A percentile compares a stretch with the other conserved stretches of the same genome.
Conservation (phyloP, 768 basidiomycete species). For the Boletales sp. region DNA sequence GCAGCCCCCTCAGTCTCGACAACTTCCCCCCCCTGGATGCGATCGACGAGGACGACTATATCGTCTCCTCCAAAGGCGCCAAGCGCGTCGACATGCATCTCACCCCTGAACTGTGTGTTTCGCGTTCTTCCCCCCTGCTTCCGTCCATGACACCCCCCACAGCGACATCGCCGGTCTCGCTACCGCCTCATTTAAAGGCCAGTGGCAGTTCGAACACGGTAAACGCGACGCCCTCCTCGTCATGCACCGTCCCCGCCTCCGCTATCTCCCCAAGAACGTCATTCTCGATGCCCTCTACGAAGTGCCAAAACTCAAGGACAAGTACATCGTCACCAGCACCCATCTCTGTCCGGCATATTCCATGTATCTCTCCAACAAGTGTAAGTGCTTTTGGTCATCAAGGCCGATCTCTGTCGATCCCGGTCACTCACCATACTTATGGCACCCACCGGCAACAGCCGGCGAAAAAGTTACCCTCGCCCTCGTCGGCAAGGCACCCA, state of each 20-base stretch:
- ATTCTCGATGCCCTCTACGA: slow-evolving; percentile 24
- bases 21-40: slow-evolving; percentile 13
- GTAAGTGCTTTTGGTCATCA: not conserved
- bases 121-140: not conserved
- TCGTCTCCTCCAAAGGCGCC: slow-evolving; percentile 25
- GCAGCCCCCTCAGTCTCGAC: not conserved
- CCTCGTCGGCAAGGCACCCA: slow-evolving; percentile 12
- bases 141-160: too few relatives aligned
- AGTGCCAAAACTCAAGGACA: slow-evolving; percentile 25
- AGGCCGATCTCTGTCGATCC: too few relatives aligned
- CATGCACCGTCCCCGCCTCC: slow-evolving; percentile 28
- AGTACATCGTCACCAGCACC: slow-evolving; percentile 30
- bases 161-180: slow-evolving; percentile 25
- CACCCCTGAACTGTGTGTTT: slow-evolving; percentile 20
- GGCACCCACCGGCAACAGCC: slow-evolving; percentile 7
- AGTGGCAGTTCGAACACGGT: slow-evolving; percentile 32
- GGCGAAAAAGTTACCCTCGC: slow-evolving; percentile 25
- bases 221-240: slow-evolving; percentile 34
- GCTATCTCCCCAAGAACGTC: slow-evolving; percentile 17
- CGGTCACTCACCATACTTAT: not conserved
- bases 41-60: slow-evolving; percentile 17
- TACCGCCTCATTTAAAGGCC: slow-evolving; percentile 30
- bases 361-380: slow-evolving; percentile 32
- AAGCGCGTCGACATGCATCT: slow-evolving; percentile 5
- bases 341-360: slow-evolving; percentile 32